Base-by-base conservation (phyloP, 352 stramenopile genomes). In the Elongisporangium prolatum region DNA sequence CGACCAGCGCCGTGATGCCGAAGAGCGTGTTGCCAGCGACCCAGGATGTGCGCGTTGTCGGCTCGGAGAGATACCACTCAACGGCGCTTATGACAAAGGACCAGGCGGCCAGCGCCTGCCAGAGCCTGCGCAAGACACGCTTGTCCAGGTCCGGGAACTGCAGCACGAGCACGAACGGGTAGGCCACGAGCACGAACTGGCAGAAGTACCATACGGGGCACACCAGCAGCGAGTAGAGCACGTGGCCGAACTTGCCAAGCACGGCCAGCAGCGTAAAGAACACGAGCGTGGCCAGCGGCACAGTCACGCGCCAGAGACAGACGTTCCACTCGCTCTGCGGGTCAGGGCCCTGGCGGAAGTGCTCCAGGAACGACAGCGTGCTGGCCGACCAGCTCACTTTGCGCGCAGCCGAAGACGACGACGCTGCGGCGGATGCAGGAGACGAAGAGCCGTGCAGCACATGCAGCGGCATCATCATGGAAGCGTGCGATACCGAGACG, bases 321-420 rank as follows among this genome's bases (percentile, higher is more conserved):
- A 95, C 48, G 53, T 93, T 90, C 81, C 85, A 91, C 60, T 93
- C 85, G 69, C 76, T 93, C 37, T 93, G 79, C 2, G 71, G 83
- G 56, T 88, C 81, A 0, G 84, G 84, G 0, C 80, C 84, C 6
- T 82, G 77, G 13, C 77, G 75, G 60, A 90, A 91, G 56, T 86
- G 80, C 56, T 90, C 77, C 34, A 93, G 68, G 54, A 91, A 76
- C 56, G 75, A 79, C 57, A 90, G 63, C 16, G 77, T 38, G 28
- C 8, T 38, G 28, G 28, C 28, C 4, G 28, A 38, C 8, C 28
- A 38, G 28, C 28, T 38, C 28, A 9, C 28, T 9, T 38, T 62
- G 0, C 18, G 47, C 38, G 48, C 34, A 17, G 56, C 40, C 17
- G 24, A 3, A 37, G 16, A 16, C 21, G 18, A 48, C 24, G n/a